A percentile compares a stretch with the other conserved stretches of the same genome.
These are phyloP conservation scores for Suillus lakei DNA, from an alignment of 768 basidiomycete genomes.

Conservation along the genomic window DNA sequence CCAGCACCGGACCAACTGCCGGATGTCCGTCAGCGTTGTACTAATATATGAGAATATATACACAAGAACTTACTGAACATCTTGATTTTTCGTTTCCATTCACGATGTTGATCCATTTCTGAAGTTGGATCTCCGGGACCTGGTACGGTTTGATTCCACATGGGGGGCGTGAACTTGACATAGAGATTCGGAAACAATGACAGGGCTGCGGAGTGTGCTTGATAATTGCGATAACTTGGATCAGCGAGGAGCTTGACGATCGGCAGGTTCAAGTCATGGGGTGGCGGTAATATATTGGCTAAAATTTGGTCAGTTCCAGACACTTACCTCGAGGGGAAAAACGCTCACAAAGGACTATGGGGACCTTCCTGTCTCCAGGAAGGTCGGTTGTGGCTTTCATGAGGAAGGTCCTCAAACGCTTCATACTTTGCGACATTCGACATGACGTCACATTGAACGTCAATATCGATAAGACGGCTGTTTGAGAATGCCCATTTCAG, in stretches of 20 bases:
- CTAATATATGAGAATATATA: conserved; percentile 10
- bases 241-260: conserved; percentile 83
- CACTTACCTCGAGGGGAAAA: not conserved
- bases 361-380: conserved; percentile 37
- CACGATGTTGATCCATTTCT: conserved; percentile 57
- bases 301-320: conserved; percentile 15
- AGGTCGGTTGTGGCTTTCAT: conserved; percentile 59
- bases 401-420: conserved; percentile 70
- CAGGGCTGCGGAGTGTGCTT: conserved; percentile 70
- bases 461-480: conserved; percentile 71
- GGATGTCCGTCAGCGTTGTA: conserved; percentile 1
- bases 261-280: conserved; percentile 69
- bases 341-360: conserved; percentile 71
- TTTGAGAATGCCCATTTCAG: conserved; percentile 69
- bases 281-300: conserved; percentile 85
- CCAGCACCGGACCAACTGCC: conserved; percentile 78
- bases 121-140: conserved; percentile 48
- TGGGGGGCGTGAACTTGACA: conserved; percentile 78
- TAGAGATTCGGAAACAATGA: conserved; percentile 75
- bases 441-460: conserved; percentile 60
- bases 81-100: conserved; percentile 74
- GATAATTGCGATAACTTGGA: conserved; percentile 73
- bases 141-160: conserved; percentile 59
- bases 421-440: conserved; percentile 60
- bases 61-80: conserved; percentile 72